phyloP scores from a whole-genome alignment of 2,329 filamentous ascomycete genomes.

The Ramularia endophylla region DNA sequence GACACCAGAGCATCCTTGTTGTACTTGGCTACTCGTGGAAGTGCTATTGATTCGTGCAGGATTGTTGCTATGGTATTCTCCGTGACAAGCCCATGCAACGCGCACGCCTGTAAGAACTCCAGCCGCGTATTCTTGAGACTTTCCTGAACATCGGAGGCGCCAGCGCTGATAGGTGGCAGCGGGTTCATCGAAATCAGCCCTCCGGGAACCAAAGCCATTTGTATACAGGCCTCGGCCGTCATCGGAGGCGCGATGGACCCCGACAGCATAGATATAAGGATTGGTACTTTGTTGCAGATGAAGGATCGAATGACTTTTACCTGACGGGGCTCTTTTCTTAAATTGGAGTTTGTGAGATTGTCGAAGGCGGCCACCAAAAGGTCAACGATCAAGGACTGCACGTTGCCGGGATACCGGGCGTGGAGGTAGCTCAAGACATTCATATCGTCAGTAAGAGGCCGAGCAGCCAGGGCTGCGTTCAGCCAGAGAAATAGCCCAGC shows the following conservation, averaged over 20 bases:
- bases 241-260: constrained; percentile 53
- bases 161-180: constrained; percentile 58
- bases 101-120: constrained; percentile 86
- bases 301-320: constrained; percentile 78
- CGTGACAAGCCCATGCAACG: constrained; percentile 76
- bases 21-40: constrained; percentile 68
- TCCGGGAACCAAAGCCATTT: constrained; percentile 55
- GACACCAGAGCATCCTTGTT: constrained; percentile 71
- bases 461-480: constrained; percentile 72
- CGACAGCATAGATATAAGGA: constrained; percentile 54
- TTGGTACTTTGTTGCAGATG: constrained; percentile 66
- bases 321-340: constrained; percentile 56
- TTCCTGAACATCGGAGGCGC: constrained; percentile 48
- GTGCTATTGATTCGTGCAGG: constrained; percentile 73
- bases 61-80: constrained; percentile 72
- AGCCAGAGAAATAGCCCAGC: constrained; percentile 81
- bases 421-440: constrained; percentile 73
- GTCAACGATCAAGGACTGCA: constrained; percentile 71
- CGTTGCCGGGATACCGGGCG: constrained; percentile 78
- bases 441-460: constrained; percentile 76
- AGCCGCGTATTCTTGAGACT: constrained; percentile 63
- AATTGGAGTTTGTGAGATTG: constrained; percentile 77
- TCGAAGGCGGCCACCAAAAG: constrained; percentile 87
- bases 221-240: constrained; percentile 59
- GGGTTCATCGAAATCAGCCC: constrained; percentile 56